Percentiles rank a stretch among this genome's conserved stretches.
Evolutionary conservation across 768 basidiomycete genomes (phyloP).

Genomic region (Auricularia sp.): DNA sequence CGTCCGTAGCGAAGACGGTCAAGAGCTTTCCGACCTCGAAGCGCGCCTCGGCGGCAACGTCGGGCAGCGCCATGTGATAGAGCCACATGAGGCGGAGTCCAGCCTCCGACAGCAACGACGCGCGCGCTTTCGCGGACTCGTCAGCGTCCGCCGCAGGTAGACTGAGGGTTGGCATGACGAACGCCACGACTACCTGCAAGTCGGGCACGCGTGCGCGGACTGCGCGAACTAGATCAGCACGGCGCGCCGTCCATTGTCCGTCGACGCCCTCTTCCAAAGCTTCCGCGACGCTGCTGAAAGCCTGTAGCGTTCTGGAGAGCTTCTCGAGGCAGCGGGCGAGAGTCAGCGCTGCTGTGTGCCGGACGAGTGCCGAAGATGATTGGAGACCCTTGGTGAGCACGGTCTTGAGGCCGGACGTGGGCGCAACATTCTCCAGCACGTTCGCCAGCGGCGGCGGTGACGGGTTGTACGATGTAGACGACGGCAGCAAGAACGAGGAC

Average conservation of each 20-base stretch:
- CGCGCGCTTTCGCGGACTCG: slow-evolving; percentile 31
- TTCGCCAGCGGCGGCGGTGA: slow-evolving; percentile 62
- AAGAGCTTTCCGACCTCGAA: slow-evolving; percentile 84
- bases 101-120: slow-evolving; percentile 58
- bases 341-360: slow-evolving; percentile 73
- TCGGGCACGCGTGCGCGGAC: slow-evolving; percentile 72
- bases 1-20: slow-evolving; percentile 30
- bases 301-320: slow-evolving; percentile 42
- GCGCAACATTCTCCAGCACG: slow-evolving; percentile 73
- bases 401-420: slow-evolving; percentile 56
- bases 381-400: slow-evolving; percentile 79
- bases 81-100: slow-evolving; percentile 76
- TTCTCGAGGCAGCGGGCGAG: slow-evolving; percentile 71
- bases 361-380: slow-evolving; percentile 62
- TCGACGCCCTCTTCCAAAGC: slow-evolving; percentile 52
- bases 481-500: slow-evolving; percentile 47
- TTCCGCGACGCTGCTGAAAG: slow-evolving; percentile 38
- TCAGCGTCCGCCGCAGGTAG: slow-evolving; percentile 17
- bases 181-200: slow-evolving; percentile 74
- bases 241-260: slow-evolving; percentile 64
- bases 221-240: slow-evolving; percentile 65
- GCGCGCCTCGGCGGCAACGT: slow-evolving; percentile 62
- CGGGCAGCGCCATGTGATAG: slow-evolving; percentile 71
- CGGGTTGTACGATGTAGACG: slow-evolving; percentile 41
- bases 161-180: slow-evolving; percentile 25